phyloP scores from a whole-genome alignment of 371 early-diverging fungal genomes.

The Mortierella sp. region DNA sequence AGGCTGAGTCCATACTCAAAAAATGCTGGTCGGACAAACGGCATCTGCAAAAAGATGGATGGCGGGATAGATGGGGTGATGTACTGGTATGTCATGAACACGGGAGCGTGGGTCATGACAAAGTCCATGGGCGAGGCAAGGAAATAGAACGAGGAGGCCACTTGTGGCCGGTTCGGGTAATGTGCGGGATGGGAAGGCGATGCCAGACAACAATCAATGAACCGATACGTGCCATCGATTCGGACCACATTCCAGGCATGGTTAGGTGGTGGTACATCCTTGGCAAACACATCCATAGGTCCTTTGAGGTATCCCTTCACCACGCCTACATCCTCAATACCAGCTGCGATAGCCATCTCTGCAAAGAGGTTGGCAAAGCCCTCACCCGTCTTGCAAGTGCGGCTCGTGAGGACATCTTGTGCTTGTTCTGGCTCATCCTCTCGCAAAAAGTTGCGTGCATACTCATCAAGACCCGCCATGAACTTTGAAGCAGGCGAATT shows the following conservation, averaged over 20 bases:
- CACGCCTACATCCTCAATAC: conserved; percentile 62
- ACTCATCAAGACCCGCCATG: conserved; percentile 39
- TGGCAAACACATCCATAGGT: conserved; percentile 43
- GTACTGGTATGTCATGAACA: conserved; percentile 47
- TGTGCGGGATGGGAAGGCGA: conserved; percentile 54
- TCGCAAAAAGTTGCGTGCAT: conserved; percentile 28
- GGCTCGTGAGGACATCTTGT: conserved; percentile 56
- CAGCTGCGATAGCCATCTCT: conserved; percentile 67
- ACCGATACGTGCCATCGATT: conserved; percentile 68
- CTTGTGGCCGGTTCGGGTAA: conserved; percentile 37
- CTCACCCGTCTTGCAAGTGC: conserved; percentile 58
- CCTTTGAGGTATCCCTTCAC: conserved; percentile 68
- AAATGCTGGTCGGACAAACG: conserved; percentile 48
- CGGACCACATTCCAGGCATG: conserved; percentile 74
- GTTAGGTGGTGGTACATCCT: conserved; percentile 55
- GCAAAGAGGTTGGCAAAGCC: conserved; percentile 69
- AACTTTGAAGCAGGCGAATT: conserved; percentile 11
- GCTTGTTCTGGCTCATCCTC: conserved; percentile 54
- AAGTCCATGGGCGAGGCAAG: conserved; percentile 45
- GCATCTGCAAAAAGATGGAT: conserved; percentile 36
- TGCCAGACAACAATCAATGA: conserved; percentile 71
- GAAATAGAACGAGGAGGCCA: conserved; percentile 51
- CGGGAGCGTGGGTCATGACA: conserved; percentile 45
- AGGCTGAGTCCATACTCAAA: conserved; percentile 51
- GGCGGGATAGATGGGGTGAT: conserved; percentile 44